Evolutionary conservation across 257 asterid genomes (phyloP), one percentile per base, ranked within the genome.

Genomic region (Mentha longifolia): DNA sequence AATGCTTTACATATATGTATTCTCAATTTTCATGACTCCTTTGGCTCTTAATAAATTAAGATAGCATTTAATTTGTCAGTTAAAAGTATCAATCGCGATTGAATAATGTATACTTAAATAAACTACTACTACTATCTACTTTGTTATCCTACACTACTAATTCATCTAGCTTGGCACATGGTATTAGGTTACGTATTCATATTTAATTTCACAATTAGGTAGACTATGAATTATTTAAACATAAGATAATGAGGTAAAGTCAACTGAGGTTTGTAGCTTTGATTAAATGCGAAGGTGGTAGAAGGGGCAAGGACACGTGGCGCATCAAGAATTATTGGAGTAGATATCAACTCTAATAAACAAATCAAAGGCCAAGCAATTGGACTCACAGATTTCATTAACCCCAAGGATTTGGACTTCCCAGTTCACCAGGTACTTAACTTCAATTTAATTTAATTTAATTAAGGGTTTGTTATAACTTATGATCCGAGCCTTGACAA

Each of bases 301-400:
- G 98, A 94, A 77, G 97, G 97, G 50, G 95, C 98, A 28, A 74
- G 97, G 52, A 19, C 88, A 1, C 85, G 91, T 61, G 96, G 96
- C 19, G 97, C 97, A 19, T 80, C 91, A 0, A 86, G 71, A 71
- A 91, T 94, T 17, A 88, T 94, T 28, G 98, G 97, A 70, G 96
- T 94, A 1, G 97, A 94, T 63, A 80, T 91, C 47, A 91, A 91
- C 61, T 25, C 89, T 8, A 64, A 82, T 0, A 94, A 94, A 68
- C 81, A 75, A 11, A 46, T 68, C 43, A 94, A 89, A 86, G 97
- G 99, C 50, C 45, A 80, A 49, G 88, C 95, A 59, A 85, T 94
- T 43, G 99, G 99, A 71, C 79, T 91, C 52, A 91, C 99, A 0
- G 92, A 94, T 75, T 94, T 89, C 84, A 68, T 91, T 73, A 88